Evolutionary conservation across 352 stramenopile genomes (phyloP).

Genomic region (Plasmopara viticola): DNA sequence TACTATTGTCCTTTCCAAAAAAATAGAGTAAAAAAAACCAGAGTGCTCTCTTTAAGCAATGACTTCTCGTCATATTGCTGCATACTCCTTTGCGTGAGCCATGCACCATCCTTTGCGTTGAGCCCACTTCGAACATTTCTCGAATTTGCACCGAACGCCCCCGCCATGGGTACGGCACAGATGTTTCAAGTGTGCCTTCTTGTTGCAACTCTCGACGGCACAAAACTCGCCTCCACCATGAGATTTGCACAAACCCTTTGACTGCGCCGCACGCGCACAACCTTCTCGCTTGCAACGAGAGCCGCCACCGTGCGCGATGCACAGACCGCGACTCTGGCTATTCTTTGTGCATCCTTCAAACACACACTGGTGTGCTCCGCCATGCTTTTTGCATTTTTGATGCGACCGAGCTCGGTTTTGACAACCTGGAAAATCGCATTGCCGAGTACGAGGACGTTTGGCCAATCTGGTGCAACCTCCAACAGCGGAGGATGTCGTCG

Average conservation of each 20-base stretch:
- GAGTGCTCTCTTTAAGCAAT: not conserved
- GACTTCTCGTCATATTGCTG: slow-evolving; percentile 32
- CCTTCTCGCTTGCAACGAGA: slow-evolving; percentile 74
- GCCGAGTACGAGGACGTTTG: slow-evolving; percentile 41
- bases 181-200: slow-evolving; percentile 85
- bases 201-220: slow-evolving; percentile 71
- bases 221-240: slow-evolving; percentile 80
- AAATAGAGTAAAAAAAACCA: not conserved
- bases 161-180: slow-evolving; percentile 81
- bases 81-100: slow-evolving; percentile 79
- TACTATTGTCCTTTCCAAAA: not conserved
- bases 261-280: slow-evolving; percentile 77
- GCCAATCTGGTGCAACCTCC: slow-evolving; percentile 9
- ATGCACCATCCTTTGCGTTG: slow-evolving; percentile 87
- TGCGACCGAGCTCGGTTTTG: slow-evolving; percentile 74
- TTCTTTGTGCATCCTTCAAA: slow-evolving; percentile 84
- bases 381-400: slow-evolving; percentile 87
- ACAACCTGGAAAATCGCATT: slow-evolving; percentile 73
- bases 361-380: slow-evolving; percentile 78
- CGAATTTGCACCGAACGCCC: slow-evolving; percentile 75
- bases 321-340: slow-evolving; percentile 80
- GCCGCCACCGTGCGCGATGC: slow-evolving; percentile 77
- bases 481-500: slow-evolving; percentile 7
- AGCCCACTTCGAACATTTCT: slow-evolving; percentile 79
- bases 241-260: slow-evolving; percentile 80